Evolutionary conservation across 2,329 filamentous ascomycete genomes (phyloP).

Genomic region (Grosmannia clavigera): DNA sequence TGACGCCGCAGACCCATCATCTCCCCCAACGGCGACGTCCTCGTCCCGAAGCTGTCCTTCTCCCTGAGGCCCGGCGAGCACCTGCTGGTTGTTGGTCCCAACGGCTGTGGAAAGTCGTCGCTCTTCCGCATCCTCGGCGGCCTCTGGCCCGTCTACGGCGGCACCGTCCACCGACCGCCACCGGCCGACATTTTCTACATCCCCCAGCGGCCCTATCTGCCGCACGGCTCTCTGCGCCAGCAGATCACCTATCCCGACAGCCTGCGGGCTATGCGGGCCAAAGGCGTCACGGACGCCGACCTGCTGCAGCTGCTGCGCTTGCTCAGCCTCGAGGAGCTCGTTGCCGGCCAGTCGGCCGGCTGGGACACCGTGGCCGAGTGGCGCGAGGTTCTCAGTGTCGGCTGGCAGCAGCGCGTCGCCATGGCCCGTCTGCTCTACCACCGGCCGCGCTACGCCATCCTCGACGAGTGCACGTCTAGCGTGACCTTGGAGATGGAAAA

Average conservation of each 20-base stretch:
- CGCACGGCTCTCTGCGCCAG: slow-evolving; percentile 80
- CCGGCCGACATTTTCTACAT: slow-evolving; percentile 97
- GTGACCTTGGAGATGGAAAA: slow-evolving; percentile 94
- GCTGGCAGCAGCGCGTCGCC: slow-evolving; percentile 88
- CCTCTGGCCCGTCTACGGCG: slow-evolving; percentile 95
- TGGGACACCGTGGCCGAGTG: slow-evolving; percentile 96
- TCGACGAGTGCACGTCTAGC: slow-evolving; percentile 91
- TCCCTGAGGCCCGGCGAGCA: slow-evolving; percentile 78
- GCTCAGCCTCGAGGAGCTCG: slow-evolving; percentile 72
- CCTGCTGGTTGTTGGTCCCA: slow-evolving; percentile 87
- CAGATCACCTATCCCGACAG: slow-evolving; percentile 96
- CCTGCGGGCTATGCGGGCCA: slow-evolving; percentile 73
- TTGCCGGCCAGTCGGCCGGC: slow-evolving; percentile 57
- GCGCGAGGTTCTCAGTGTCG: slow-evolving; percentile 85
- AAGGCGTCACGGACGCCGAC: slow-evolving; percentile 70
- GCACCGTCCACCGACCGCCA: slow-evolving; percentile 79
- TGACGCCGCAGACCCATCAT: slow-evolving; percentile 58
- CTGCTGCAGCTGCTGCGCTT: slow-evolving; percentile 63
- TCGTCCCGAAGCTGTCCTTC: slow-evolving; percentile 78
- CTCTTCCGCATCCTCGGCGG: slow-evolving; percentile 94
- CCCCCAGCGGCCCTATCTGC: slow-evolving; percentile 87
- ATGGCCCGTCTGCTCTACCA: slow-evolving; percentile 97
- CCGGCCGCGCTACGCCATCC: slow-evolving; percentile 79
- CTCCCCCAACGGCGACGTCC: slow-evolving; percentile 88
- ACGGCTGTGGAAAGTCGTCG: slow-evolving; percentile 93